These are phyloP conservation scores for Pulchroboletus neoregius DNA, from an alignment of 1,284 basidiomycete genomes.

Conservation along the genomic window DNA sequence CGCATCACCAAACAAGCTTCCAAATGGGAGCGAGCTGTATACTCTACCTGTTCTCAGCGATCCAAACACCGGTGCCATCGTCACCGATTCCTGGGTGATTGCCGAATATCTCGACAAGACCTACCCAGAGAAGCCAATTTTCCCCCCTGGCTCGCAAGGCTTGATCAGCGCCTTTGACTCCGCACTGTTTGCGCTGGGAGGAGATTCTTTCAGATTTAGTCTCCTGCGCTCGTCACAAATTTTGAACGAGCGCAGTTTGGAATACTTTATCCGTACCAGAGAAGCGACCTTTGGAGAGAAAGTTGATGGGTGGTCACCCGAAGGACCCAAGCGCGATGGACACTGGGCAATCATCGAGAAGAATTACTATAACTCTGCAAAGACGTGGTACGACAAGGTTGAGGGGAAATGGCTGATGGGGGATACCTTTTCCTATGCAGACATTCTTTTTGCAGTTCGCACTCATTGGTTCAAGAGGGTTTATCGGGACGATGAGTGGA, in stretches of 20 bases:
- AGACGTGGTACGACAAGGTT: conserved; percentile 18
- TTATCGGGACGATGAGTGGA: conserved; percentile 26
- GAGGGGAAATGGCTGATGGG: conserved; percentile 29
- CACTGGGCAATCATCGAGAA: conserved; percentile 22
- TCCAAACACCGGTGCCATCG: conserved; percentile 29
- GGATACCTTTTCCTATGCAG: conserved; percentile 29
- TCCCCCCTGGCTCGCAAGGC: conserved; percentile 33
- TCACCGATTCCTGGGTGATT: conserved; percentile 39
- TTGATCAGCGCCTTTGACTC: conserved; percentile 33
- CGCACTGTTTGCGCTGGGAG: conserved; percentile 6
- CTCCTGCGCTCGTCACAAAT: conserved; percentile 14
- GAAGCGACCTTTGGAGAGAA: not conserved
- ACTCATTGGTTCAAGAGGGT: conserved; percentile 19
- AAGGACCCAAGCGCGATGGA: conserved; percentile 24
- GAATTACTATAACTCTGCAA: conserved; percentile 3
- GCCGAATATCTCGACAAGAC: conserved; percentile 43
- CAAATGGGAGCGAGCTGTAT: conserved; percentile 16
- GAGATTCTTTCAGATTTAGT: conserved; percentile 5
- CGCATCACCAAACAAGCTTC: conserved; percentile 18
- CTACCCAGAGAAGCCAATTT: conserved; percentile 40
- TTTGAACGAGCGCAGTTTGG: conserved; percentile 24
- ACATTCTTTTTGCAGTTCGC: conserved; percentile 23
- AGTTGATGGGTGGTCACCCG: conserved; percentile 23
- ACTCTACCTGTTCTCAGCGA: conserved; percentile 37
- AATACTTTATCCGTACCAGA: conserved; percentile 12